Percentiles rank a stretch among this genome's conserved stretches.
These are phyloP conservation scores for Aphanomyces invadans DNA, from an alignment of 352 stramenopile genomes.

Conservation along the genomic window DNA sequence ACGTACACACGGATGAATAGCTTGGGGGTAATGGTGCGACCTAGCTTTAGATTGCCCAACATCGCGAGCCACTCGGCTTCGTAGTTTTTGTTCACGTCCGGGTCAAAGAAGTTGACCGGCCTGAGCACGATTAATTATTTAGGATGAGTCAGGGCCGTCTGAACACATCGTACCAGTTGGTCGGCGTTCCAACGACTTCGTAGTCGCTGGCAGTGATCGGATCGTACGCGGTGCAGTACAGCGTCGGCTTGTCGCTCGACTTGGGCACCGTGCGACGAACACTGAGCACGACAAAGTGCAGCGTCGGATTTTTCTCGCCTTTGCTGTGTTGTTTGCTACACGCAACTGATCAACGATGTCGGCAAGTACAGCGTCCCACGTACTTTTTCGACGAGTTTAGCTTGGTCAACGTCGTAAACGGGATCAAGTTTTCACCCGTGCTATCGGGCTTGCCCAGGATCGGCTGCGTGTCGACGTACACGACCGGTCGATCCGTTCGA, in stretches of 20 bases:
- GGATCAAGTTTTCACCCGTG: constrained; percentile 35
- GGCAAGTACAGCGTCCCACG: neutral
- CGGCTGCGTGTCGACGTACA: constrained; percentile 73
- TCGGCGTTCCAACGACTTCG: constrained; percentile 52
- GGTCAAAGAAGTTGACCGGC: constrained; percentile 51
- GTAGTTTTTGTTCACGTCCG: constrained; percentile 34
- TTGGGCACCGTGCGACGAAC: constrained; percentile 44
- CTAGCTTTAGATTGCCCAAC: constrained; percentile 48
- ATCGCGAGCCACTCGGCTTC: constrained; percentile 48
- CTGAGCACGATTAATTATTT: too few relatives aligned
- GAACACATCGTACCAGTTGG: constrained; percentile 38
- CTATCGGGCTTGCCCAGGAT: constrained; percentile 40
- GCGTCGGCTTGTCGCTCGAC: constrained; percentile 26
- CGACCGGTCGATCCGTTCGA: constrained; percentile 40
- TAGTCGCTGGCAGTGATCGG: constrained; percentile 74
- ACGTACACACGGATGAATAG: constrained; percentile 51
- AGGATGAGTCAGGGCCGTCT: too few relatives aligned
- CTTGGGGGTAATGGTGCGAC: constrained; percentile 53
- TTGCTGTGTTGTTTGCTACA: too few relatives aligned
- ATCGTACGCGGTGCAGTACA: constrained; percentile 83
- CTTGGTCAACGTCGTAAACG: constrained; percentile 34
- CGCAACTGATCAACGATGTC: neutral
- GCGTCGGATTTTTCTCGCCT: neutral
- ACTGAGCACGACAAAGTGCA: constrained; percentile 67
- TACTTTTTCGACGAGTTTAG: constrained; percentile 24